Evolutionary conservation across 495 filamentous ascomycete genomes (phyloP), one percentile per base, ranked within the genome.

Genomic region (Xylaria longipes): DNA sequence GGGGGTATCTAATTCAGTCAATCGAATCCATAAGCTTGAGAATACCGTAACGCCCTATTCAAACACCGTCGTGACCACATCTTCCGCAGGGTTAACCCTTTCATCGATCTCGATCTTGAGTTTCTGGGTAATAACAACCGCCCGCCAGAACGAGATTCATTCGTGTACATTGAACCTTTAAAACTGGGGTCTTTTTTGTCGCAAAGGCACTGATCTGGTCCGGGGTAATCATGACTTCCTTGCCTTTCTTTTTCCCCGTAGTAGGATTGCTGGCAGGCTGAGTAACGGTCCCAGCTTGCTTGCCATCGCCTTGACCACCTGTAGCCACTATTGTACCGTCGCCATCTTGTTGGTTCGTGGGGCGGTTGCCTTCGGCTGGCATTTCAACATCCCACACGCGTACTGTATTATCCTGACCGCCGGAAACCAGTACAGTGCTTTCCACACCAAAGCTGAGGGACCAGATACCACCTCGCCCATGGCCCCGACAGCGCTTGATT

Each of bases 161-260:
- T 64, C 92, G 86, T 3, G 96, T 98, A 78, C 97, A 97, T 77
- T 90, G 88, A 58, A 97, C 95, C 84, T 95, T 97, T 80, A 96
- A 91, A 8, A 99, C 93, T 3, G 96, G 94, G 29, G 91, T 94
- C 84, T 96, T 97, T 88, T 98, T 99, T 22, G 96, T 98, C 0
- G 93, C 91, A 76, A 97, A 98, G 5, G 92, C 94, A 72, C 89
- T 91, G 81, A 98, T 94, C 82, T 98, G 95, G 76, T 99, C 96
- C 0, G 94, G 89, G 2, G 93, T 96, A 35, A 97, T 92, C 71
- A 93, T 91, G 6, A 94, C 91, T 71, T 97, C 95, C 81, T 97
- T 97, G 62, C 90, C 89, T 80, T 93, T 94, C 84, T 93, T 95
- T 86, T 94, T 93, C 22, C 88, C 84, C 25, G 87, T 83, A 5